Conservation (phyloP, 441 rosid species). For the Erodium texanum region DNA sequence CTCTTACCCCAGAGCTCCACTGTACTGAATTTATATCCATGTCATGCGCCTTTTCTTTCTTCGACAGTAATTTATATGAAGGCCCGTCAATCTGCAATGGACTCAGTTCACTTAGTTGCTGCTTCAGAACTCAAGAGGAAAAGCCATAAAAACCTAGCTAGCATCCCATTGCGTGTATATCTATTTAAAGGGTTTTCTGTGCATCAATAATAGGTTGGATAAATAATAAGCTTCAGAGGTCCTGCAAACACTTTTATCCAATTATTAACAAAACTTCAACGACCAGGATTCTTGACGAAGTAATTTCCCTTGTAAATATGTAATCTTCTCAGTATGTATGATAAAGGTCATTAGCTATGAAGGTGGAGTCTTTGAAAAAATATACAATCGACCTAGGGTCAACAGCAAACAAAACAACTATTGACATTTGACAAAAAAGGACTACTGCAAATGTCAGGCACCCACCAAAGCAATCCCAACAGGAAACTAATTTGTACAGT, state of each 20-base stretch:
- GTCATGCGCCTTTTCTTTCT: conserved; percentile 81
- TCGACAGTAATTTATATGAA: conserved; percentile 54
- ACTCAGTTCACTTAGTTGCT: conserved; percentile 7
- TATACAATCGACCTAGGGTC: background rate
- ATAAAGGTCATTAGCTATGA: background rate
- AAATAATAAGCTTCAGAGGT: background rate
- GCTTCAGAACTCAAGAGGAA: background rate
- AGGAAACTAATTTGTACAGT: conserved; percentile 3
- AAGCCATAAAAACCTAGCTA: background rate
- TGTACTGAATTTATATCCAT: conserved; percentile 83
- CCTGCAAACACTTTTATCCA: background rate
- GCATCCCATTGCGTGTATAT: background rate
- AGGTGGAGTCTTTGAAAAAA: background rate
- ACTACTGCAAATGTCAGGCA: background rate
- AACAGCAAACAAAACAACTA: background rate
- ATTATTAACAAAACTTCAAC: background rate
- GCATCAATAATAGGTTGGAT: background rate
- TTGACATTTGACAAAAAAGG: background rate
- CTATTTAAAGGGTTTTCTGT: background rate
- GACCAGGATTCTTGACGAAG: background rate
- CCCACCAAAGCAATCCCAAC: background rate
- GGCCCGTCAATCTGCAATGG: conserved; percentile 50
- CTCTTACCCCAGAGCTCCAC: conserved; percentile 71
- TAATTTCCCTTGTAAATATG: background rate
- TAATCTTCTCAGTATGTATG: background rate